Percentiles rank a stretch among this genome's conserved stretches.
Evolutionary conservation across 139 green algal species (phyloP).

Genomic region (Tetradesmus lagerheimii): DNA sequence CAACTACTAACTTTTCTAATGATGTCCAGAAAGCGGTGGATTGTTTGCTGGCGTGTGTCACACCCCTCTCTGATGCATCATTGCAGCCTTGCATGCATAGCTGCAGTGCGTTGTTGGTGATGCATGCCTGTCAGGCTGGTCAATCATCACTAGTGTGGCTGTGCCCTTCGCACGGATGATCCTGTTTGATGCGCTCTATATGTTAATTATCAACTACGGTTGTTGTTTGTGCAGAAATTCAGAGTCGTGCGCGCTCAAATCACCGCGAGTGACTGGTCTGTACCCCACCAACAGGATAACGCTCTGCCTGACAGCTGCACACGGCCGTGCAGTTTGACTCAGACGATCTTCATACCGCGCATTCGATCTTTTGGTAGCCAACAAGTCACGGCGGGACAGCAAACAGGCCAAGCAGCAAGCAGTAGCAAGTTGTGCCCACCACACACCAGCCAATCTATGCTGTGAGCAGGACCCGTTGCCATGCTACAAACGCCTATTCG

Average conservation of each 20-base stretch:
- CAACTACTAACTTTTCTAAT: no score
- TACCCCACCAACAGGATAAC: background rate
- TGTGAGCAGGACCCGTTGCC: background rate
- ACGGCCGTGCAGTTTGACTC: no score
- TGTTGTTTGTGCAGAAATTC: background rate
- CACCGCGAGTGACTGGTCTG: background rate
- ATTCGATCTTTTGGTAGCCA: no score
- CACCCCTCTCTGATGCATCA: no score
- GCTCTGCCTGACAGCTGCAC: background rate
- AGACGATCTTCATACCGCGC: no score
- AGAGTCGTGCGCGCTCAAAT: background rate
- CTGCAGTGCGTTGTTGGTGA: background rate
- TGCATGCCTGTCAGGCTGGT: background rate
- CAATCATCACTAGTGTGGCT: background rate
- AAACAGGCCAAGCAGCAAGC: background rate
- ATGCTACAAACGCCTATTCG: background rate
- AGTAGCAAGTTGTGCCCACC: background rate
- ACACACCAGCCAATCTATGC: background rate
- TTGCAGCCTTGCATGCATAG: background rate
- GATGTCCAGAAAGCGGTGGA: no score
- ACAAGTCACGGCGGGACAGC: no score
- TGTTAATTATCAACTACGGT: no score
- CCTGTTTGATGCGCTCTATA: no score
- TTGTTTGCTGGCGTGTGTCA: no score
- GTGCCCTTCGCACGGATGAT: no score